Percentiles rank a stretch among this genome's conserved stretches.
Evolutionary conservation across 805 yeast genomes (phyloP).

Genomic region (Hyphopichia homilentoma): DNA sequence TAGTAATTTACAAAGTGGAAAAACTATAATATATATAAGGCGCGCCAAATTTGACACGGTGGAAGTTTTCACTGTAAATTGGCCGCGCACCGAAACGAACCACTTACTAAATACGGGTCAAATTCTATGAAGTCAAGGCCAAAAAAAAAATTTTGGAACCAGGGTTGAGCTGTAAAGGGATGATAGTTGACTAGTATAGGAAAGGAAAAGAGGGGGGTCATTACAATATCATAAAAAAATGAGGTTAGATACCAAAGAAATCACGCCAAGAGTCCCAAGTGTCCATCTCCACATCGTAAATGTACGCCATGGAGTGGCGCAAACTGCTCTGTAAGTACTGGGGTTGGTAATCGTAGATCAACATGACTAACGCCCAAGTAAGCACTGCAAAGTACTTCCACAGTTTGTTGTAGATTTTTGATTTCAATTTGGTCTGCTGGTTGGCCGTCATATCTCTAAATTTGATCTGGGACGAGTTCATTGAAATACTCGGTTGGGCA

Average conservation of each 20-base stretch:
- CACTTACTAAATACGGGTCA: too few species aligned
- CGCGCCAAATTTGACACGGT: too few species aligned
- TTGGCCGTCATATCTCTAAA: constrained; percentile 24
- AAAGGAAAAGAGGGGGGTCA: too few species aligned
- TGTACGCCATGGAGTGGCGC: constrained; percentile 66
- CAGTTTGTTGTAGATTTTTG: constrained; percentile 24
- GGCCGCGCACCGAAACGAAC: too few species aligned
- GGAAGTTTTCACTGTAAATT: too few species aligned
- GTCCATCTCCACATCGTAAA: constrained; percentile 58
- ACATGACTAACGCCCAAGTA: constrained; percentile 75
- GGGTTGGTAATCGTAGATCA: constrained; percentile 60
- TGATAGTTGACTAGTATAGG: too few species aligned
- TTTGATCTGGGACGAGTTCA: constrained; percentile 14
- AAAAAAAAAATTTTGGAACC: too few species aligned
- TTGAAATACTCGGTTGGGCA: constrained; percentile 29
- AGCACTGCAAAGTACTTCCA: constrained; percentile 64
- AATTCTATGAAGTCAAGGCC: too few species aligned
- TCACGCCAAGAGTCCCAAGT: constrained; percentile 47
- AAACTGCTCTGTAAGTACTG: constrained; percentile 59
- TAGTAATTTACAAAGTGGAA: too few species aligned
- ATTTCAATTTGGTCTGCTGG: constrained; percentile 32
- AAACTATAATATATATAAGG: too few species aligned
- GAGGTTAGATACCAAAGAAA: constrained; percentile 32
- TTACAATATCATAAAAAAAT: too few species aligned
- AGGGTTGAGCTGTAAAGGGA: too few species aligned